Evolutionary conservation across 805 yeast species (phyloP), one percentile per base, ranked within the genome.

Genomic region (Teunomyces kruisii): DNA sequence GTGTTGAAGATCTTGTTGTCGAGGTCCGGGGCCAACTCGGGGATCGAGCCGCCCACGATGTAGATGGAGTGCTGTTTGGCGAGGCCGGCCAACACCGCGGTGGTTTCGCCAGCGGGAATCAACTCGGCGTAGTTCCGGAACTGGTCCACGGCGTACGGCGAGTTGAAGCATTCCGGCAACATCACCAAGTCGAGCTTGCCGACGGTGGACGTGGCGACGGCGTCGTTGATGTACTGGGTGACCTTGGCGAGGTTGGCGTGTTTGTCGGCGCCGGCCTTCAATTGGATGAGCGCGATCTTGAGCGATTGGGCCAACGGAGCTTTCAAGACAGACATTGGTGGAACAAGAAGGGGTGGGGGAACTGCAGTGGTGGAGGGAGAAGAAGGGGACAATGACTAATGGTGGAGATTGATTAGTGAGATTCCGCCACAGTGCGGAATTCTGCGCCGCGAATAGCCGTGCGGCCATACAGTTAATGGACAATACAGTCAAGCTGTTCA

Each of bases 101-200:
- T 82, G 4, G 83, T 75, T 48, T 81, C 83, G 5, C 96, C 96
- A 1, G 70, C 62, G 5, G 96, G 95, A 35, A 94, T 86, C n/a
- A 64, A 55, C 64, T 94, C 99, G 3, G 96, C 91, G 61, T 94
- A 92, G 47, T 88, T 83, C 5, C 86, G 80, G 66, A 94, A 94
- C 50, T 91, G 85, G 47, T 80, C 79, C 24, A 89, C 96, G 0
- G 96, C 81, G 61, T 94, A 94, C 2, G 98, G 98, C 1, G 97
- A 88, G 64, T 92, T 94, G 79, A 91, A 92, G 69, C 97, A 90
- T 68, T 94, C 98, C 7, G 99, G 99, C 27, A 94, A 71, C 52
- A 94, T 88, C 9, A 94, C 79, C 33, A 92, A 71, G 56, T 91
- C 86, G 33, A 84, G 49, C 42, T 57, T 58, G 2, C 70, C 72